A percentile compares a stretch with the other conserved stretches of the same genome.
Evolutionary conservation across 2,329 filamentous ascomycete genomes (phyloP).

Genomic region (Phaeosphaeria sp.): DNA sequence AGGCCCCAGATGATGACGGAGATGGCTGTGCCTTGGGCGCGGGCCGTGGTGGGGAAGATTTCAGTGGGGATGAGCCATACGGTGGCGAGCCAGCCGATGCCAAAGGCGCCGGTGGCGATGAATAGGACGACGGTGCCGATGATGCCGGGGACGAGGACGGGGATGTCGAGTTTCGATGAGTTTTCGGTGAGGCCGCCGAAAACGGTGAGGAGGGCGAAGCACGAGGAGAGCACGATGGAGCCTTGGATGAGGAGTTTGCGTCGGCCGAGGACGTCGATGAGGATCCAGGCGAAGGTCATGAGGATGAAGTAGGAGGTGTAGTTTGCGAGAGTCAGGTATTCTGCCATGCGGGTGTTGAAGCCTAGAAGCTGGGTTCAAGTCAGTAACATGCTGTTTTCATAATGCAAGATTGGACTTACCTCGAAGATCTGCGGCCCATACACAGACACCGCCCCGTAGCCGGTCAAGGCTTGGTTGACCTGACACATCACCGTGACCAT

Average conservation of each 20-base stretch:
- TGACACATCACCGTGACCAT: conserved; percentile 69
- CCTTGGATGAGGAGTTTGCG: conserved; percentile 62
- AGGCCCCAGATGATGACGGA: conserved; percentile 64
- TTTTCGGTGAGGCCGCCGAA: conserved; percentile 59
- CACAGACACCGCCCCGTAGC: conserved; percentile 67
- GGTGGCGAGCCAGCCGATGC: conserved; percentile 66
- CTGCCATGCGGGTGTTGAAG: conserved; percentile 58
- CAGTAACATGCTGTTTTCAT: conserved; percentile 52
- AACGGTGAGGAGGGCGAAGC: conserved; percentile 60
- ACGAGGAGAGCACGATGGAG: conserved; percentile 56
- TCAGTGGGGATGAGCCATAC: conserved; percentile 68
- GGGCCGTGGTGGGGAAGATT: conserved; percentile 62
- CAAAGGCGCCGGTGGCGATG: conserved; percentile 66
- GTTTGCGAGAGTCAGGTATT: conserved; percentile 66
- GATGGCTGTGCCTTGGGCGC: conserved; percentile 63
- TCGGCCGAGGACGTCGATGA: conserved; percentile 64
- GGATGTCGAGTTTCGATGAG: conserved; percentile 46
- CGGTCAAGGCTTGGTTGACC: conserved; percentile 66
- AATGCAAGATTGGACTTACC: conserved; percentile 18
- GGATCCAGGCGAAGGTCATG: conserved; percentile 68
- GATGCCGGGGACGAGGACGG: conserved; percentile 54
- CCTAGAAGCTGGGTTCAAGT: conserved; percentile 63
- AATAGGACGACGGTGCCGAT: conserved; percentile 61
- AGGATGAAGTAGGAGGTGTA: conserved; percentile 67
- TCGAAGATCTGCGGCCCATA: conserved; percentile 71